These are phyloP conservation scores for Euphorbia lathyris DNA, from an alignment of 345 rosid species.

Conservation along the genomic window DNA sequence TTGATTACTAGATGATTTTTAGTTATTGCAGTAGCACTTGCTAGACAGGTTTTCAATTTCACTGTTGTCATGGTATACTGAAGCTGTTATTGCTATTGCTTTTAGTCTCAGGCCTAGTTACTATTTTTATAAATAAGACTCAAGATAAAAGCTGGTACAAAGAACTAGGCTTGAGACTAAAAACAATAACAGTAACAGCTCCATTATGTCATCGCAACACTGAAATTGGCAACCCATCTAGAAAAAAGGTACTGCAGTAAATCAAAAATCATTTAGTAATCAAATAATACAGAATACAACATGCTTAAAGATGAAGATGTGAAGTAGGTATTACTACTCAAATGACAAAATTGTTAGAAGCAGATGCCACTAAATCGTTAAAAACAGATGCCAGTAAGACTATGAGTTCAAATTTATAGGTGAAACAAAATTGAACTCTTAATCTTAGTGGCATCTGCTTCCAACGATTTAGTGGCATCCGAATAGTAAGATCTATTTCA, in stretches of 20 bases:
- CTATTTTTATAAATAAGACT: too few relatives aligned
- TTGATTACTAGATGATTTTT: constrained; percentile 11
- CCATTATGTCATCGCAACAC: constrained; percentile 90
- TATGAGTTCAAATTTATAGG: constrained; percentile 96
- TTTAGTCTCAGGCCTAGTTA: constrained; percentile 95
- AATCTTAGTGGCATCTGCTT: constrained; percentile 90
- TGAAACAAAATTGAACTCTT: too few relatives aligned
- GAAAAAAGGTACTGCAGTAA: constrained; percentile 84
- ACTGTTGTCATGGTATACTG: constrained; percentile 86
- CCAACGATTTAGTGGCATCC: constrained; percentile 84
- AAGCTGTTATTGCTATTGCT: constrained; percentile 94
- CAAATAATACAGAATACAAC: constrained; percentile 14
- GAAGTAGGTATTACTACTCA: too few relatives aligned
- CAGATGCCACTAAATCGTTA: constrained; percentile 81
- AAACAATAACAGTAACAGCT: constrained; percentile 96
- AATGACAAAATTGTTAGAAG: constrained; percentile 20
- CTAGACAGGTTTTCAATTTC: constrained; percentile 96
- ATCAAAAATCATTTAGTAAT: constrained; percentile 13
- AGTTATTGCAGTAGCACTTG: constrained; percentile 76
- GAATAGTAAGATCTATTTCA: constrained; percentile 63
- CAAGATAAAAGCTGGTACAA: too few relatives aligned
- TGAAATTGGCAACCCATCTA: constrained; percentile 94
- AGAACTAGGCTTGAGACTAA: too few relatives aligned
- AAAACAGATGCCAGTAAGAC: constrained; percentile 97
- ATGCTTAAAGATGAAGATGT: too few relatives aligned